Conservation (phyloP, 1,284 basidiomycete genomes). For the Amylostereum chailletii region DNA sequence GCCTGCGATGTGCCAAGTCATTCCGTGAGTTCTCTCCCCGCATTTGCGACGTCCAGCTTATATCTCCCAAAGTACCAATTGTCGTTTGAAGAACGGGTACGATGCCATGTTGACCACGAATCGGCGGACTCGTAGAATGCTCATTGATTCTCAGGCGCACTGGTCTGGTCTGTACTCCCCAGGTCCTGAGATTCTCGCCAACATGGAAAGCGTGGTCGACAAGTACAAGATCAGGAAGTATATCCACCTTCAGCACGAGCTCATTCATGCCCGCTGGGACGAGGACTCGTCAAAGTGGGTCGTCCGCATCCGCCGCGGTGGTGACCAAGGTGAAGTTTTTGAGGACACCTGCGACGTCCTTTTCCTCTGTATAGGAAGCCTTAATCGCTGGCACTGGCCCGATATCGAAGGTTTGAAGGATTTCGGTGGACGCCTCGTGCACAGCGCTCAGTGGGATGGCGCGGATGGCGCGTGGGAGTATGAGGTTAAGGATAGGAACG, state of each 20-base stretch:
- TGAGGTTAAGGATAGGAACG: conserved; percentile 38
- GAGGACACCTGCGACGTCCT: conserved; percentile 45
- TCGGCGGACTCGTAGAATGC: not conserved
- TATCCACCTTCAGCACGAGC: conserved; percentile 43
- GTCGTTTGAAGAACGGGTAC: conserved; percentile 42
- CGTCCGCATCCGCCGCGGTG: conserved; percentile 28
- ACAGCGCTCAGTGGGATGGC: conserved; percentile 50
- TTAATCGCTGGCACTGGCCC: conserved; percentile 53
- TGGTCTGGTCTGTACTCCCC: conserved; percentile 51
- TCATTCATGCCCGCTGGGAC: conserved; percentile 38
- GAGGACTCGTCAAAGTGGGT: conserved; percentile 43
- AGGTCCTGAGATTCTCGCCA: conserved; percentile 43
- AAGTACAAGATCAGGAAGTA: conserved; percentile 43
- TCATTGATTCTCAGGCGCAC: conserved; percentile 25
- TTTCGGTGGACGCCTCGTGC: conserved; percentile 43
- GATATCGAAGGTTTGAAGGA: conserved; percentile 42
- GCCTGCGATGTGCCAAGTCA: conserved; percentile 48
- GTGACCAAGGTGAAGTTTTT: conserved; percentile 27
- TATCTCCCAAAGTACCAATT: conserved; percentile 36
- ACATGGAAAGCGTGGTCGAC: conserved; percentile 40
- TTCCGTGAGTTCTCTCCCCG: conserved; percentile 22
- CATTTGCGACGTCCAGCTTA: not conserved
- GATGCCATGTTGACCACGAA: conserved; percentile 5
- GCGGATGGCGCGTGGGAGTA: conserved; percentile 36
- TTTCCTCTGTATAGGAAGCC: conserved; percentile 38